A percentile compares a stretch with the other conserved stretches of the same genome.
These are phyloP conservation scores for Backusella macrospora DNA, from an alignment of 192 early-diverging fungal genomes.

Conservation along the genomic window DNA sequence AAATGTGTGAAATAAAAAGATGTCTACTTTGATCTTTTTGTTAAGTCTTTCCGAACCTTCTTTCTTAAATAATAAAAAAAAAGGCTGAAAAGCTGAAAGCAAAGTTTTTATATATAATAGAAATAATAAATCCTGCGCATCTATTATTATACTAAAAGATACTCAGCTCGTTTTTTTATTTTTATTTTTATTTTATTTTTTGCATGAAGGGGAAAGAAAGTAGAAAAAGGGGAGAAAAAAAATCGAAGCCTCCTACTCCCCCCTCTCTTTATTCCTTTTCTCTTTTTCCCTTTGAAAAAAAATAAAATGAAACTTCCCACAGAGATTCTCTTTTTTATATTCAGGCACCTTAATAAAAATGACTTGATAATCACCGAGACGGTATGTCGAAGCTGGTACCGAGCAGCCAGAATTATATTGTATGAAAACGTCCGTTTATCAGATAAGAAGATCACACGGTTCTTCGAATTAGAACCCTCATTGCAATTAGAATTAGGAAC, in stretches of 20 bases:
- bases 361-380: not conserved
- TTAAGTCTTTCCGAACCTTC: too few relatives aligned
- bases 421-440: constrained; percentile 14
- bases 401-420: not conserved
- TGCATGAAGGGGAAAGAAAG: not conserved
- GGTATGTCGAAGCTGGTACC: not conserved
- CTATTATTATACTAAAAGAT: too few relatives aligned
- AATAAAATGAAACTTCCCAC: constrained; percentile 3
- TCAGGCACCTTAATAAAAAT: not conserved
- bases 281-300: not conserved
- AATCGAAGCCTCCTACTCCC: too few relatives aligned
- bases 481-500: not conserved
- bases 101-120: too few relatives aligned
- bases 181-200: not conserved
- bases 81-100: too few relatives aligned
- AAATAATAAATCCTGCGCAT: too few relatives aligned
- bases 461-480: not conserved
- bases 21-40: too few relatives aligned
- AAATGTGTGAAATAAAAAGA: too few relatives aligned
- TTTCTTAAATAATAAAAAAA: too few relatives aligned
- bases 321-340: not conserved
- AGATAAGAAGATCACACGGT: not conserved
- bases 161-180: too few relatives aligned
- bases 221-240: not conserved
- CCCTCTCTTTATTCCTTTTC: not conserved